Base-by-base conservation (phyloP, 768 basidiomycete genomes). In the Phanerochaete carnosa region DNA sequence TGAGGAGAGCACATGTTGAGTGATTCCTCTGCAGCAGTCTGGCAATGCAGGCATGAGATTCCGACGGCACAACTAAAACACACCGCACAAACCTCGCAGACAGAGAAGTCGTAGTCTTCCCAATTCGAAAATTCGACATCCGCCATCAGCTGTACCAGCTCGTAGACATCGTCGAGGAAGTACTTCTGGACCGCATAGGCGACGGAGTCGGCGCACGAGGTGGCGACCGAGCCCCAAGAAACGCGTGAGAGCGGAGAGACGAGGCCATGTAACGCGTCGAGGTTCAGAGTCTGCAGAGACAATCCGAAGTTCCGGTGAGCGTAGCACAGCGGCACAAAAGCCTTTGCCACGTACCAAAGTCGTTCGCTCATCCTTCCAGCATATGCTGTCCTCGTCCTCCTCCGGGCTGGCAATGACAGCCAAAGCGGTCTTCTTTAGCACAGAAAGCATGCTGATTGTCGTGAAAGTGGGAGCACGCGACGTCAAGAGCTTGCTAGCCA, bases 121-220 rank as follows among this genome's bases (percentile, higher is more conserved):
- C 45, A 58, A 25, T 32, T n/a, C 5, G 55, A 30, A 7, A 64
- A 58, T 39, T 73, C 82, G 46, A 82, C 66, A 23, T 78, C 77
- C 25, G 74, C 75, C 51, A 82, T 69, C 11, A 83, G 58, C 58
- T 73, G 73, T 13, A 77, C 72, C n/a, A 82, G 73, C 59, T 71
- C 71, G 37, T 80, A 72, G 19, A 81, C 59, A 54, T 83, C 81
- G 37, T 75, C 63, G 53, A 67, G 64, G 3, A 80, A 57, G 26
- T 75, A 72, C 37, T 62, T 71, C 46, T 73, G 73, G 26, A 83
- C 33, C 23, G 69, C 61, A 19, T 68, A 67, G 19, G 50, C 49
- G 49, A 70, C 61, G 6, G 66, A 67, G 45, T 63, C 63, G 19
- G 62, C 47, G 63, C 70, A 71, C 3, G 62, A 43, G 25, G 62